phyloP scores from a whole-genome alignment of 148 eudicot species.

The Vaccinium myrtillus region DNA sequence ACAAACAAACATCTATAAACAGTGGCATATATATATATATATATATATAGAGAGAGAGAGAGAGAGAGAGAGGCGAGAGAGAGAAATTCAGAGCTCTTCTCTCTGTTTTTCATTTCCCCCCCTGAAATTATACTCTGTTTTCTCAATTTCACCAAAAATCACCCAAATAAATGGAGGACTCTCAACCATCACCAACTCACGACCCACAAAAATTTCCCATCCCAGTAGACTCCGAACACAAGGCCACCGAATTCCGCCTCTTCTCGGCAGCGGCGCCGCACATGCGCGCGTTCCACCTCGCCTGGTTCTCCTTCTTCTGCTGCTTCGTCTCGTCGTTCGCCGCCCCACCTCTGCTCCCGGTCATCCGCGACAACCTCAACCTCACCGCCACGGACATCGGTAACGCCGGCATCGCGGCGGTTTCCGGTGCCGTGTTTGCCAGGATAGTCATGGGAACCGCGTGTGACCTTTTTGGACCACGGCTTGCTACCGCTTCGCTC shows the following conservation, averaged over 20 bases:
- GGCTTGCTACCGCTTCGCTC: constrained; percentile 65
- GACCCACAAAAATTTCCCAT: constrained; percentile 30
- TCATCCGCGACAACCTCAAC: constrained; percentile 69
- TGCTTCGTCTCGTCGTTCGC: constrained; percentile 86
- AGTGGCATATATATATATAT: too few species aligned
- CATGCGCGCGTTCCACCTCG: constrained; percentile 78
- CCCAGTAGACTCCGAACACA: constrained; percentile 72
- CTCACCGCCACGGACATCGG: constrained; percentile 72
- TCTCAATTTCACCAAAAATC: background rate
- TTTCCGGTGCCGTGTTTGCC: constrained; percentile 79
- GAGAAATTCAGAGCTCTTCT: background rate
- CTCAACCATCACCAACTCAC: background rate
- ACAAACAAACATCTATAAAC: too few species aligned
- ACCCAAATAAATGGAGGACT: constrained; percentile 15
- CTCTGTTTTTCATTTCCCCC: background rate
- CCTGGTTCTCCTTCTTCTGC: constrained; percentile 79
- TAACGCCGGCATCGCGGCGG: constrained; percentile 80
- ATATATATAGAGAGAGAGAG: too few species aligned
- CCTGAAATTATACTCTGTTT: background rate
- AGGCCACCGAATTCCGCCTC: constrained; percentile 52
- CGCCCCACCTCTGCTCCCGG: constrained; percentile 74
- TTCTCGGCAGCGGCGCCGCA: constrained; percentile 68
- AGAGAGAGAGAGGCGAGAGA: background rate
- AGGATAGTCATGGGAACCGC: constrained; percentile 73
- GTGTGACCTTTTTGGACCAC: constrained; percentile 79